A percentile compares a stretch with the other conserved stretches of the same genome.
Conservation (phyloP, 345 rosid species). For the Populus simonii region DNA sequence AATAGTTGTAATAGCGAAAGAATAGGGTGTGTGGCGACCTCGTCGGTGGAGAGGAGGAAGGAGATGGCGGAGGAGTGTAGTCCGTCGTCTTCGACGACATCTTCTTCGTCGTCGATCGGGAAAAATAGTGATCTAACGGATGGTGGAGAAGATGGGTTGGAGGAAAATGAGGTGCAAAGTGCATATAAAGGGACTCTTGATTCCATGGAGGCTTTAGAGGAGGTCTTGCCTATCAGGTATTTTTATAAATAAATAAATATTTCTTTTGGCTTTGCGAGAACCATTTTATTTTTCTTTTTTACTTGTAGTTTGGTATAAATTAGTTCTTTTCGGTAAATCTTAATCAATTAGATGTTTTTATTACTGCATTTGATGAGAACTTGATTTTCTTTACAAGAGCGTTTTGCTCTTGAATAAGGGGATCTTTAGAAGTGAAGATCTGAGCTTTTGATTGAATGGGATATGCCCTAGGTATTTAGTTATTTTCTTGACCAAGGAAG, state of each 20-base stretch:
- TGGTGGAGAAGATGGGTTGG: conserved; percentile 13
- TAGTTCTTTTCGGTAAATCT: not conserved
- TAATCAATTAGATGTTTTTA: not conserved
- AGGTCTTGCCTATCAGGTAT: conserved; percentile 27
- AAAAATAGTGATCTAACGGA: conserved; percentile 27
- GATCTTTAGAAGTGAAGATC: not conserved
- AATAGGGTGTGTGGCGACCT: not conserved
- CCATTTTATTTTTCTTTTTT: not conserved
- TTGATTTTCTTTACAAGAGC: not conserved
- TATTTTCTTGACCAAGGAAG: not conserved
- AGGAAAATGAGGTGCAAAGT: conserved; percentile 32
- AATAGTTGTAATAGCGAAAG: not conserved
- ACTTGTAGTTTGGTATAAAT: not conserved
- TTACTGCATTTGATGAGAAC: not conserved
- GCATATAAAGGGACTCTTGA: conserved; percentile 19
- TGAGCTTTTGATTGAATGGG: not conserved
- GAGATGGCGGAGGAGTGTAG: conserved; percentile 16
- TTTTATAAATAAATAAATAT: not conserved
- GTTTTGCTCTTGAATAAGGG: not conserved
- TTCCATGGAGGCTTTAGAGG: conserved; percentile 25
- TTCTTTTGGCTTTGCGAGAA: not conserved
- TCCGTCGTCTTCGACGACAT: conserved; percentile 15
- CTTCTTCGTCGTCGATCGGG: conserved; percentile 26
- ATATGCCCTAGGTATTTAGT: not conserved
- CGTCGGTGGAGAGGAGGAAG: conserved; percentile 2